Conservation (phyloP, 176 grass and related monocot species). For the Triticum monococcum region DNA sequence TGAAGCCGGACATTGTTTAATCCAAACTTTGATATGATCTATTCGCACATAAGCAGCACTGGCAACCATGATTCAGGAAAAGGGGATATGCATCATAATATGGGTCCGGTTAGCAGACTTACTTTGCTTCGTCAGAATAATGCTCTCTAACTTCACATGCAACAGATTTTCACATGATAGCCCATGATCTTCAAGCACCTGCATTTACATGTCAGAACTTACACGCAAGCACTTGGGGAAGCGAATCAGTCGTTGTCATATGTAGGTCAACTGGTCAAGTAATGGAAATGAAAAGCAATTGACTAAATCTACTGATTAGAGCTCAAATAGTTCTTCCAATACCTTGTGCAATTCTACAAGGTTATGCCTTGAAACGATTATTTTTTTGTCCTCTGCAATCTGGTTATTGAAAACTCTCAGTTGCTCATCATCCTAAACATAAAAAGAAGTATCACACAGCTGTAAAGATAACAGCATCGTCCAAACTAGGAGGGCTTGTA, state of each 20-base stretch:
- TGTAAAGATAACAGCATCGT: slow-evolving; percentile 13
- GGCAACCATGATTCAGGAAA: slow-evolving; percentile 15
- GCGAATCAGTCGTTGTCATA: slow-evolving; percentile 12
- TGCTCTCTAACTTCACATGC: slow-evolving; percentile 69
- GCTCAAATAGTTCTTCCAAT: neutral
- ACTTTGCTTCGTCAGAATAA: slow-evolving; percentile 89
- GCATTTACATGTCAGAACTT: slow-evolving; percentile 33
- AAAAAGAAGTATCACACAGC: slow-evolving; percentile 28
- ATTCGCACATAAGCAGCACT: neutral
- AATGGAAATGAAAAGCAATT: slow-evolving; percentile 16
- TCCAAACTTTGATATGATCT: slow-evolving; percentile 1
- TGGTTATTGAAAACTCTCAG: slow-evolving; percentile 83
- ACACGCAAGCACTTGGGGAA: slow-evolving; percentile 9
- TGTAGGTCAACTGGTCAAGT: neutral
- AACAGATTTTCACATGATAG: slow-evolving; percentile 76
- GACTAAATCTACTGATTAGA: slow-evolving; percentile 30
- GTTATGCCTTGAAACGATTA: slow-evolving; percentile 79
- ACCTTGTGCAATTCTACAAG: slow-evolving; percentile 88
- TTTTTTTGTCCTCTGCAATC: slow-evolving; percentile 83
- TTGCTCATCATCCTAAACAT: slow-evolving; percentile 80
- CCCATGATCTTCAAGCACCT: slow-evolving; percentile 72
- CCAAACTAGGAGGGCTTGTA: neutral
- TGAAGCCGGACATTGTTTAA: neutral
- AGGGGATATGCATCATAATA: slow-evolving; percentile 21
- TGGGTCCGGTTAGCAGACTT: slow-evolving; percentile 27